Evolutionary conservation across 108 stramenopile genomes (phyloP), one percentile per base, ranked within the genome.

Genomic region (Nannochloropsis salina): DNA sequence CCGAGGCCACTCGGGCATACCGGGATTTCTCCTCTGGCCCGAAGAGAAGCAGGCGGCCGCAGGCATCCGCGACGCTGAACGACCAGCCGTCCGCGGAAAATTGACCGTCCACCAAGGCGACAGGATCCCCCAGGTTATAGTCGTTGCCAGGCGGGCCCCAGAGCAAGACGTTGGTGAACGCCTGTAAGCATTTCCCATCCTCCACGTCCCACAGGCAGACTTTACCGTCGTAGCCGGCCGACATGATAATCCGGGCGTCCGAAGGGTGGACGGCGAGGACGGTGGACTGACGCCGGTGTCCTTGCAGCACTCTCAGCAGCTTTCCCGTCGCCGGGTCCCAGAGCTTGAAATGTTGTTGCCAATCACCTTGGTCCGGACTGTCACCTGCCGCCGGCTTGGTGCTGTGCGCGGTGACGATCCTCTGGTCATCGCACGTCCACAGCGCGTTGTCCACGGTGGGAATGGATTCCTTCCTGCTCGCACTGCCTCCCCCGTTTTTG

Each of bases 341-440:
- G 41, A 91, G 89, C 86, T 90, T 82, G 31, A 44, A 41, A 5
- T 5, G 42, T 10, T 41, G n/a, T 9, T 44, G 20, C 51, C 42
- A 61, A 2, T 45, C 81, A 4, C 40, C 12, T 15, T 31, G 21
- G 20, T 15, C 9, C 1, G 21, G 20, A 22, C n/a, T 9, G 80
- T 15, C 12, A 11, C 20, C 80, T 9, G 40, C 61, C 20, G 42
- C 21, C 31, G 45, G n/a, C 82, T 42, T 82, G 20, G 41, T 21
- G 44, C 86, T 87, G 40, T 90, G 88, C 21, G 86, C 87, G 42
- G 89, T 89, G 9, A 90, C 80, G 42, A 90, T 44, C 20, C 80
- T 42, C 43, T 45, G 83, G 45, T 90, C 90, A 85, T 90, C 87
- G 43, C 86, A 86, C 12, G 86, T 89, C 90, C 90, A 90, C 42